Evolutionary conservation across 2,329 filamentous ascomycete species (phyloP).

Genomic region (Elsinoe australis): DNA sequence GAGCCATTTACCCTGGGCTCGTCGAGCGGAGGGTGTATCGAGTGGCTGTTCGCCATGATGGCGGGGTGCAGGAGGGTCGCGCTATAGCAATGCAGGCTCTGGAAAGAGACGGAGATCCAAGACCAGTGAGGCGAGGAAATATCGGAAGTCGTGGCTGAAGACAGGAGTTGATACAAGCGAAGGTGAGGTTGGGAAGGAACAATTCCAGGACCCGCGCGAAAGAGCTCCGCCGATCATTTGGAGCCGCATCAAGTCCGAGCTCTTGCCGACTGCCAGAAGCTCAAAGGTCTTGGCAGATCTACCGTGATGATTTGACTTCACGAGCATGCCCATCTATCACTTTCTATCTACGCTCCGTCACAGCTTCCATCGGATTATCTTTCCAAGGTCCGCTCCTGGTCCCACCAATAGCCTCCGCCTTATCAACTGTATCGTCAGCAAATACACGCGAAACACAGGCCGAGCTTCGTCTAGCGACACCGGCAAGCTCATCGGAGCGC

Average conservation of each 20-base stretch:
- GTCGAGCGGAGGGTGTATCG: conserved; percentile 45
- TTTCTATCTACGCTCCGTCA: neutral
- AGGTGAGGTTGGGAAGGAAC: neutral
- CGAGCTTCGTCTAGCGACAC: neutral
- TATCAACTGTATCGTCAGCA: no score
- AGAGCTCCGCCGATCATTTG: conserved; percentile 9
- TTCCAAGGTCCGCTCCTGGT: neutral
- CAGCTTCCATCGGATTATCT: no score
- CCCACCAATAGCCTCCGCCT: neutral
- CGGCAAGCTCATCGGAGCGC: conserved; percentile 3
- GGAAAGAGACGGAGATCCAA: no score
- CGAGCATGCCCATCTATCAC: neutral
- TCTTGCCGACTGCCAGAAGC: conserved; percentile 3
- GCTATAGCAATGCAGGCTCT: neutral
- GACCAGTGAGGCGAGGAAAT: neutral
- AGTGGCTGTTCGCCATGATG: conserved; percentile 43
- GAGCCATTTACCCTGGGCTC: conserved; percentile 44
- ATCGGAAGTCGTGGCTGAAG: neutral
- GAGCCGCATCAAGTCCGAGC: conserved; percentile 10
- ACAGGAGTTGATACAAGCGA: neutral
- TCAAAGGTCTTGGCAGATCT: neutral
- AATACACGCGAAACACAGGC: no score
- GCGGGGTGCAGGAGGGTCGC: conserved; percentile 5
- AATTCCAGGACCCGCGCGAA: neutral
- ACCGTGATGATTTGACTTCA: neutral